Evolutionary conservation across 345 rosid genomes (phyloP), one percentile per base, ranked within the genome.

Genomic region (Passiflora organensis): DNA sequence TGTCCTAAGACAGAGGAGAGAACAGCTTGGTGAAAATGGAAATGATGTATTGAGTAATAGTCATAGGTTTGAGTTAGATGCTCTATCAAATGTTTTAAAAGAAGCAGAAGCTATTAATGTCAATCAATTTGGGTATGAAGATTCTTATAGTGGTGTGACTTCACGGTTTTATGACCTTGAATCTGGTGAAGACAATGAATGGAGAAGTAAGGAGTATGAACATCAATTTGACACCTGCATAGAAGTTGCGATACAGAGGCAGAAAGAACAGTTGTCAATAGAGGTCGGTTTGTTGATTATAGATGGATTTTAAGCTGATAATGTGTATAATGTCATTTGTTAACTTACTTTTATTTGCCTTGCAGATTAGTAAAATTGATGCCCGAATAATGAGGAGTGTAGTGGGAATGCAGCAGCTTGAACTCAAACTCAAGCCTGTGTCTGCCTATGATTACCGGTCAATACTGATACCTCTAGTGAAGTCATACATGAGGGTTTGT

Each of bases 291-390:
- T 58, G 62, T 55, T 56, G 48, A 61, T 69, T 52, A 55, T 49
- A 39, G 23, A 16, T 32, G 56, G 39, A 41, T 56, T 63, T 37
- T 15, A 38, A 48, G 10, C 21, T 48, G 9, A 48, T 28, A 50
- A 18, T 13, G 20, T 56, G 49, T 41, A 43, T 43, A 10, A n/a
- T 13, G 49, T 23, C 1, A 45, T 42, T 50, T 58, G n/a, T 8
- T 41, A 51, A 63, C 43, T 54, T 24, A 46, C 59, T 62, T 60
- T 37, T 68, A n/a, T 24, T 68, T 56, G 28, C 64, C 15, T 51
- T 64, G 63, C 89, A 93, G 99, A 80, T 89, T 51, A 81, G 94
- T 72, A 86, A 83, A 89, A 67, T 78, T 38, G 96, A 93, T 54
- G 95, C 94, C 6, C 70, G 63, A 49, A 81, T 86, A 47, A 80